Evolutionary conservation across 768 basidiomycete species (phyloP).

Genomic region (Inosperma sp.): DNA sequence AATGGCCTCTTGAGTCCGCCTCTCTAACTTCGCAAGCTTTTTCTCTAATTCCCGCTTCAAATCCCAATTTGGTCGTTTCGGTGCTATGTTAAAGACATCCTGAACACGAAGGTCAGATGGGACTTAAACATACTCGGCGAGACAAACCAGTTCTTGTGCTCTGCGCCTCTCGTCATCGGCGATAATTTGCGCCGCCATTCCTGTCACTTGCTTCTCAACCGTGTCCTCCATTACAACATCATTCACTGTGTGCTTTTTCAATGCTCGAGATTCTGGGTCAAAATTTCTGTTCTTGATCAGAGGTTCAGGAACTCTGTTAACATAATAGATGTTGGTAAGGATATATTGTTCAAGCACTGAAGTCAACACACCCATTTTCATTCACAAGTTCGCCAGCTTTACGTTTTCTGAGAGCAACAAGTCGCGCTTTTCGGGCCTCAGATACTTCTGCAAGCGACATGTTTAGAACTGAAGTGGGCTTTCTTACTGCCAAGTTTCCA

Average conservation of each 20-base stretch:
- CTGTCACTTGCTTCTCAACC: constrained; percentile 79
- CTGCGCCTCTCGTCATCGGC: constrained; percentile 81
- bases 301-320: constrained; percentile 35
- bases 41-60: constrained; percentile 91
- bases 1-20: constrained; percentile 88
- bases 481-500: background rate
- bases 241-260: constrained; percentile 60
- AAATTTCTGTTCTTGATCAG: constrained; percentile 76
- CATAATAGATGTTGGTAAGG: constrained; percentile 3
- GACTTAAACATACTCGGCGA: constrained; percentile 1
- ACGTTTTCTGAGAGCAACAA: constrained; percentile 69
- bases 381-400: constrained; percentile 54
- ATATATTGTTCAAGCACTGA: background rate
- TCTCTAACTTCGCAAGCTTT: constrained; percentile 82
- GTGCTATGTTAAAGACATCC: constrained; percentile 97
- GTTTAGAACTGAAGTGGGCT: background rate
- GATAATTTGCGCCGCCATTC: constrained; percentile 80
- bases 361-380: constrained; percentile 39
- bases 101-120: constrained; percentile 26
- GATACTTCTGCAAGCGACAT: constrained; percentile 71
- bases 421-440: constrained; percentile 75
- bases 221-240: constrained; percentile 70
- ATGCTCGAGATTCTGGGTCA: constrained; percentile 80
- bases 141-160: constrained; percentile 79
- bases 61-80: constrained; percentile 96